phyloP scores from a whole-genome alignment of 768 basidiomycete genomes.

The Boletus sensibilis region DNA sequence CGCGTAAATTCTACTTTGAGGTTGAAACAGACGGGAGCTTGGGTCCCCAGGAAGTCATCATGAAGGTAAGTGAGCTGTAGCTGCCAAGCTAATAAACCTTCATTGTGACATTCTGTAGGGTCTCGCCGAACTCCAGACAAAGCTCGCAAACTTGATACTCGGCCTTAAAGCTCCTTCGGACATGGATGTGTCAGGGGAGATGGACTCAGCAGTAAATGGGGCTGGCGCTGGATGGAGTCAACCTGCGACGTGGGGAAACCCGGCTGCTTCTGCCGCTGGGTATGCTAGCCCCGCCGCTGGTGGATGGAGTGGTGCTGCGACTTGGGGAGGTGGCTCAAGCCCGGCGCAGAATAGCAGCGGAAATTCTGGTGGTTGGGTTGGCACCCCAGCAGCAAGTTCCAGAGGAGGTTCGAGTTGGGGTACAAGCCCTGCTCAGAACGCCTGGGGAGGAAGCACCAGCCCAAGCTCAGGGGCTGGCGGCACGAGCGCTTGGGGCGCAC shows the following conservation, averaged over 20 bases:
- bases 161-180: conserved; percentile 67
- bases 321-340: conserved; percentile 29
- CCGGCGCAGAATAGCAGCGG: conserved; percentile 27
- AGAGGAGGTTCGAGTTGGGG: conserved; percentile 29
- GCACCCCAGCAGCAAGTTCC: conserved; percentile 29
- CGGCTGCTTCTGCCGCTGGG: conserved; percentile 32
- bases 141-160: conserved; percentile 76
- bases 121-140: conserved; percentile 73
- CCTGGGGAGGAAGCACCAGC: conserved; percentile 40
- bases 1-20: conserved; percentile 89
- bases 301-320: conserved; percentile 29
- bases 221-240: conserved; percentile 21
- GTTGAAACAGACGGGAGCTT: conserved; percentile 94
- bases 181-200: conserved; percentile 46
- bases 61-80: conserved; percentile 55
- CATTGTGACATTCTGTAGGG: conserved; percentile 46
- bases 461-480: conserved; percentile 25
- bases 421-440: conserved; percentile 33
- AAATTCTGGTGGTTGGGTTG: conserved; percentile 16
- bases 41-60: conserved; percentile 83
- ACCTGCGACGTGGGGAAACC: conserved; percentile 27
- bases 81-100: not conserved
- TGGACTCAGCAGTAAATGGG: conserved; percentile 33
- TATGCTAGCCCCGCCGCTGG: conserved; percentile 32
- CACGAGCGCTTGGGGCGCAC: conserved; percentile 29